Conservation (phyloP, 2,329 filamentous ascomycete species). For the Cryphonectria japonica region DNA sequence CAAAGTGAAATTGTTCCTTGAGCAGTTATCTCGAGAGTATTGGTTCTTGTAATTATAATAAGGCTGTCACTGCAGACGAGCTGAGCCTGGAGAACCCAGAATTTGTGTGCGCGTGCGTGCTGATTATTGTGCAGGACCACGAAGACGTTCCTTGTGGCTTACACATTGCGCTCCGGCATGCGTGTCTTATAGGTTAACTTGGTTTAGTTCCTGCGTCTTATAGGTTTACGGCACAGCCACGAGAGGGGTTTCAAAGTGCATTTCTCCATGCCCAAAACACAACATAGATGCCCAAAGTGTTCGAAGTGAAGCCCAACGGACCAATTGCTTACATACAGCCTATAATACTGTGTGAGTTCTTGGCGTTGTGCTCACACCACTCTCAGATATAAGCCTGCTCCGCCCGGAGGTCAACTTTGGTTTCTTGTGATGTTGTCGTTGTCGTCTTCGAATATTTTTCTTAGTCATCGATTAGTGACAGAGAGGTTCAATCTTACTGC, state of each 20-base stretch:
- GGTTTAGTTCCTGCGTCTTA: neutral
- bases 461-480: neutral
- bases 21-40: no score
- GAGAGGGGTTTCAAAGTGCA: neutral
- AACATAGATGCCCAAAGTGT: neutral
- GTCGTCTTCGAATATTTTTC: neutral
- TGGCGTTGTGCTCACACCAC: neutral
- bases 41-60: no score
- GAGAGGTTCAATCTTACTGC: neutral
- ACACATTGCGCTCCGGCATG: neutral
- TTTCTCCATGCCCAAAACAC: neutral
- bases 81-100: no score
- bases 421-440: neutral
- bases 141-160: neutral
- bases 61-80: no score
- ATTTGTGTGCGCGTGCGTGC: neutral
- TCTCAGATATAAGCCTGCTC: neutral
- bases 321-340: neutral
- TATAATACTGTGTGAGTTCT: neutral
- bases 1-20: no score
- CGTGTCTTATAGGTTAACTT: no score
- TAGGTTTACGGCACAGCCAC: neutral
- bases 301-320: neutral
- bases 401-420: neutral
- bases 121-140: neutral